Evolutionary conservation across 2,329 filamentous ascomycete species (phyloP).

Genomic region (Gnomoniopsis smithogilvyi): DNA sequence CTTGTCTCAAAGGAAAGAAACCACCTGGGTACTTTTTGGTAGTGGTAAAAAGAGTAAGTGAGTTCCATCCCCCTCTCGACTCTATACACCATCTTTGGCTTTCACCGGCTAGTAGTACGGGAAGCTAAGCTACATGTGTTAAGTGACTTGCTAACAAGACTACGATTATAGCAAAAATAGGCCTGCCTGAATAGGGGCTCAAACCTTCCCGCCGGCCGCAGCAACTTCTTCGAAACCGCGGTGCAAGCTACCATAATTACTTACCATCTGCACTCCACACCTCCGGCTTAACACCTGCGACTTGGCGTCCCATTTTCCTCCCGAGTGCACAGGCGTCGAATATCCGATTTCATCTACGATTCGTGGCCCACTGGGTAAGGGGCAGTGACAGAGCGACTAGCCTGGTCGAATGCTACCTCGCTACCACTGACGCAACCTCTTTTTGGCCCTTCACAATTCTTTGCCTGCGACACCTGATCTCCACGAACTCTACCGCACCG

Average conservation of each 20-base stretch:
- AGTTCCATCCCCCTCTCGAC: neutral
- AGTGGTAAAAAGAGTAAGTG: neutral
- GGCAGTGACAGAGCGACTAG: neutral
- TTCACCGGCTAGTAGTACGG: neutral
- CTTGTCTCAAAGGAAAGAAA: neutral
- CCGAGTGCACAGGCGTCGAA: neutral
- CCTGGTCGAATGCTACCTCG: neutral
- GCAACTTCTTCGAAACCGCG: conserved; percentile 13
- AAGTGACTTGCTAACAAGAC: neutral
- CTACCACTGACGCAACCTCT: neutral
- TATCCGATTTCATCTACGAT: neutral
- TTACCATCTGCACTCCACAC: neutral
- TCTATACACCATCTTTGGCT: neutral
- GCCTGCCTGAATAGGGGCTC: conserved; percentile 12
- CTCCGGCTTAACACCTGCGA: neutral
- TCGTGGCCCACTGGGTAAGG: neutral
- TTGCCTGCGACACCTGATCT: neutral
- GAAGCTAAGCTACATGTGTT: neutral
- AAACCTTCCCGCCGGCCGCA: conserved; percentile 14
- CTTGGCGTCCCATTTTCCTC: neutral
- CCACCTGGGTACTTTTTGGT: too few relatives aligned
- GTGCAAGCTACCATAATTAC: too few relatives aligned
- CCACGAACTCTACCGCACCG: neutral
- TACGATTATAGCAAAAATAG: neutral
- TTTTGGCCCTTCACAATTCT: neutral